These are phyloP conservation scores for Rhizopogon roseolus DNA, from an alignment of 768 basidiomycete species.

Conservation along the genomic window DNA sequence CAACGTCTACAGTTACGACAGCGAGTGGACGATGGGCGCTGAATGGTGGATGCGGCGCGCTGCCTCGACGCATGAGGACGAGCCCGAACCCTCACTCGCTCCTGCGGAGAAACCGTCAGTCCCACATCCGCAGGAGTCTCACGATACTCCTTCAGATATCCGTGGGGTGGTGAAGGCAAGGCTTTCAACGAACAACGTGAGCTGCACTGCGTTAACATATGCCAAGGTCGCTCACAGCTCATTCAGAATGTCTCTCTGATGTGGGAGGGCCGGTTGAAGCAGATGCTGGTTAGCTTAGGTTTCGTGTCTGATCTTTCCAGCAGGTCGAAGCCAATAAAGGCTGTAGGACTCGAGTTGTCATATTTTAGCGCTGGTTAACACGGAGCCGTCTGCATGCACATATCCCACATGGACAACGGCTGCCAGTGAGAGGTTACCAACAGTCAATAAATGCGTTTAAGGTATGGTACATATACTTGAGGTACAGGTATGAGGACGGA, in stretches of 20 bases:
- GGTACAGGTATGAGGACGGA: constrained; percentile 16
- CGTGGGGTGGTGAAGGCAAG: constrained; percentile 86
- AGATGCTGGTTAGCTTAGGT: constrained; percentile 86
- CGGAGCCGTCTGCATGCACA: too few species aligned
- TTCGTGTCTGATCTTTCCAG: constrained; percentile 88
- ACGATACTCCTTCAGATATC: constrained; percentile 32
- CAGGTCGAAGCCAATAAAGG: constrained; percentile 80
- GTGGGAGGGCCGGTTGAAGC: constrained; percentile 91
- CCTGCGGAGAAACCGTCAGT: constrained; percentile 5
- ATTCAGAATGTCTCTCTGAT: constrained; percentile 80
- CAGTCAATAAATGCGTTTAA: constrained; percentile 13
- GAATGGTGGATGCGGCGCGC: constrained; percentile 89
- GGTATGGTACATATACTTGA: constrained; percentile 17
- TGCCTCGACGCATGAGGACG: constrained; percentile 8
- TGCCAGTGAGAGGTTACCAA: not conserved
- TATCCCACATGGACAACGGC: not conserved
- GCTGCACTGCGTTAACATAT: constrained; percentile 20
- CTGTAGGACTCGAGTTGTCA: constrained; percentile 88
- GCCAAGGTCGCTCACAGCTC: constrained; percentile 1
- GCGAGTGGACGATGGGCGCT: constrained; percentile 92
- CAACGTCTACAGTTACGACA: constrained; percentile 95
- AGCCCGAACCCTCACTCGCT: not conserved
- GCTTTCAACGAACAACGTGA: constrained; percentile 84
- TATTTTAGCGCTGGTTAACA: constrained; percentile 71
- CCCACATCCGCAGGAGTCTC: not conserved